phyloP scores from a whole-genome alignment of 2,329 filamentous ascomycete species.

The Sporothrix euskadiensis region DNA sequence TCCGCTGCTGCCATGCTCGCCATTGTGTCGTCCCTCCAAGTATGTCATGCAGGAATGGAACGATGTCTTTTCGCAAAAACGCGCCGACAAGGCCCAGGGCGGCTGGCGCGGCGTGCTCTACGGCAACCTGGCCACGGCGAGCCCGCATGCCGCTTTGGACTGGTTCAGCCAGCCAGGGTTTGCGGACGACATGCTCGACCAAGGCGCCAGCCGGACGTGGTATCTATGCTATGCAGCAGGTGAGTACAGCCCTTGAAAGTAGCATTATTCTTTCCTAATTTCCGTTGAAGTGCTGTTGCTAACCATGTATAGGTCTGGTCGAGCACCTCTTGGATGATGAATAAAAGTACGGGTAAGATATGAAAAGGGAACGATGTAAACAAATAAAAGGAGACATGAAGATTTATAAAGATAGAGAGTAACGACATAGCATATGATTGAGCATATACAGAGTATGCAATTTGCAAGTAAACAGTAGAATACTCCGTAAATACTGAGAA shows the following conservation, averaged over 20 bases:
- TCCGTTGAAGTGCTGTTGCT: neutral
- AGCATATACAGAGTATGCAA: neutral
- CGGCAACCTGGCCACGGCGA: slow-evolving; percentile 76
- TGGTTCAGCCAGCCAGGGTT: slow-evolving; percentile 73
- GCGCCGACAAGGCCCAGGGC: slow-evolving; percentile 64
- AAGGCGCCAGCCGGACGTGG: slow-evolving; percentile 81
- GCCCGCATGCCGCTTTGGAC: slow-evolving; percentile 67
- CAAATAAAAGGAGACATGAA: neutral
- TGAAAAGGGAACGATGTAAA: neutral
- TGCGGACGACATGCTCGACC: slow-evolving; percentile 70
- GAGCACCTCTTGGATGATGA: neutral
- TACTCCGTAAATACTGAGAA: too few relatives aligned
- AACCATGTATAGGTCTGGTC: neutral
- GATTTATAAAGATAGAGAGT: neutral
- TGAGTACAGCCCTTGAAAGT: slow-evolving; percentile 45
- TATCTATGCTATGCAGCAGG: slow-evolving; percentile 78
- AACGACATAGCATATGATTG: neutral
- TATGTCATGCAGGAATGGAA: slow-evolving; percentile 87
- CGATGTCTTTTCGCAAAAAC: slow-evolving; percentile 70
- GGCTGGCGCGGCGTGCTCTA: slow-evolving; percentile 87
- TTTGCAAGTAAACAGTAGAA: neutral
- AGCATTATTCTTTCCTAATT: neutral
- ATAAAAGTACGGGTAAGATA: neutral
- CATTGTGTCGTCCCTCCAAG: slow-evolving; percentile 62
- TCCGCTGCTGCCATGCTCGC: slow-evolving; percentile 67